Evolutionary conservation across 176 grass and related monocot genomes (phyloP), one percentile per base, ranked within the genome.

Genomic region (Echinochloa phyllopogon): DNA sequence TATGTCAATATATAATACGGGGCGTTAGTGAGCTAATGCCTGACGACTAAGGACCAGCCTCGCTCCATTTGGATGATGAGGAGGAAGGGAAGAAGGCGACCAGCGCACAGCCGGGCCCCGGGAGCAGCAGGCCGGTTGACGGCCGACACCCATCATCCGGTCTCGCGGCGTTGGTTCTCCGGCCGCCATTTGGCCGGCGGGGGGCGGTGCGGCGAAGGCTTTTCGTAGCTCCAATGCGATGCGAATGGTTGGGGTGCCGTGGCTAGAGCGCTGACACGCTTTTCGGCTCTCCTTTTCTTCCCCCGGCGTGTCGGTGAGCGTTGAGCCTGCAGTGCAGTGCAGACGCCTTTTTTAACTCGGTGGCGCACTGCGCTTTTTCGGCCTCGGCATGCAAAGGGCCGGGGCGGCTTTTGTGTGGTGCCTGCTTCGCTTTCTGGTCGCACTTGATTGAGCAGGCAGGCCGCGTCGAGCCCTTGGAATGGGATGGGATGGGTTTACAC

Each of bases 71-170:
- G 78, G 39, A 14, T 75, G 53, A 3, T 5, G 66, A 47, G 59
- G 2, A 27, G 9, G 47, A 14, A 6, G 9, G 11, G 4, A 6
- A 12, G 10, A 10, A 4, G 23, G 20, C 61, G 11, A 15, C 20
- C 29, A 9, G 17, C 24, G 17, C 18, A 7, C 18, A 7, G 6
- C 6, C 55, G 11, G 42, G 4, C 18, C 55, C 7, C 53, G 20
- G 23, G 8, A n/a, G 44, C 71, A 33, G 29, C 33, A 20, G 14
- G 29, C 33, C 13, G 14, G 63, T 38, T n/a, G 64, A 49, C 13
- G 69, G 57, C 15, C 43, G 76, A 79, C 84, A 63, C 16, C 27
- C 33, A 86, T 80, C 43, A 64, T 79, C 9, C 72, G 72, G 49
- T 52, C 71, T 29, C 56, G 74, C 9, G 37, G 14, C 3, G 18